These are phyloP conservation scores for Ophiosphaerella herpotricha DNA, from an alignment of 2,329 filamentous ascomycete species.

Conservation along the genomic window DNA sequence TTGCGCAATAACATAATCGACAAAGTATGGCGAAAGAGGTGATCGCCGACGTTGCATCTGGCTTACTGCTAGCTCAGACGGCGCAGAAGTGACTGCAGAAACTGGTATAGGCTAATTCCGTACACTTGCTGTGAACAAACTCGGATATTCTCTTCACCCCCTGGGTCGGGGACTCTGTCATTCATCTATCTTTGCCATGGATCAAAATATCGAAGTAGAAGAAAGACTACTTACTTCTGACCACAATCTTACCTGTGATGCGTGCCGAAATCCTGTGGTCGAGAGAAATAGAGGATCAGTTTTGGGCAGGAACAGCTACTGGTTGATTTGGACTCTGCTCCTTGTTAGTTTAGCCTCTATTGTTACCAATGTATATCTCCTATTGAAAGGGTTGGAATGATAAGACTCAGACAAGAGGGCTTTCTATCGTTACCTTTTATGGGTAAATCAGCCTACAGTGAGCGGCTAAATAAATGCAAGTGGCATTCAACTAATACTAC, in stretches of 20 bases:
- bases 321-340: background rate
- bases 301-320: background rate
- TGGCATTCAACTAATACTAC: background rate
- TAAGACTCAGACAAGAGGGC: background rate
- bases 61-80: background rate
- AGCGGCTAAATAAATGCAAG: background rate
- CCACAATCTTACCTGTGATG: background rate
- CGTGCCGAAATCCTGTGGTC: background rate
- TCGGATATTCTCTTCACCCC: background rate
- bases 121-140: background rate
- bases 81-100: no score
- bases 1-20: background rate
- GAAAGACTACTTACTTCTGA: background rate
- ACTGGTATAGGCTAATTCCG: background rate
- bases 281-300: background rate
- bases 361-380: background rate
- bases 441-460: background rate
- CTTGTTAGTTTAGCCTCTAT: background rate
- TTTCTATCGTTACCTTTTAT: background rate
- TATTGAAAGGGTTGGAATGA: background rate
- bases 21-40: background rate
- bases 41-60: background rate
- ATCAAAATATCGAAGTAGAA: background rate
- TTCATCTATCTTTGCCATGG: background rate
- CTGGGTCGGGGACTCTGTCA: background rate